Conservation (phyloP, 495 filamentous ascomycete genomes). For the Choiromyces venosus region DNA sequence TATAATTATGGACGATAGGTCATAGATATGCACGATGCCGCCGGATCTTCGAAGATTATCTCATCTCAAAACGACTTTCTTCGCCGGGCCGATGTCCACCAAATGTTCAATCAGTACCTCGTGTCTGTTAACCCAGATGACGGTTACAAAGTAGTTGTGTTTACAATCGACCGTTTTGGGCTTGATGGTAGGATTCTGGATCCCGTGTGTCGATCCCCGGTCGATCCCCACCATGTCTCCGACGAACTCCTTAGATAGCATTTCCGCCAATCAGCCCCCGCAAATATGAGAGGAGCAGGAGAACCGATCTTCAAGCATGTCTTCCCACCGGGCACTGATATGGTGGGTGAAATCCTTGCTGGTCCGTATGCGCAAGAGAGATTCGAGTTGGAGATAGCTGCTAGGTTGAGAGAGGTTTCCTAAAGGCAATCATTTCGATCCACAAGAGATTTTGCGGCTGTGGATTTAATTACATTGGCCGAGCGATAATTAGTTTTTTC, state of each 20-base stretch:
- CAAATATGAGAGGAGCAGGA: too few relatives aligned
- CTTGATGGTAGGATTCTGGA: slow-evolving; percentile 32
- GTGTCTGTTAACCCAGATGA: slow-evolving; percentile 33
- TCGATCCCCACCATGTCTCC: slow-evolving; percentile 30
- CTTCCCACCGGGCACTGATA: slow-evolving; percentile 39
- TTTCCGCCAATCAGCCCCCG: slow-evolving; percentile 38
- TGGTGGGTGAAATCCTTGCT: slow-evolving; percentile 33
- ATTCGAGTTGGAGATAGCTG: too few relatives aligned
- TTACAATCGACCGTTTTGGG: slow-evolving; percentile 17
- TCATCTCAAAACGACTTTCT: neutral
- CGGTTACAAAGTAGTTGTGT: slow-evolving; percentile 34
- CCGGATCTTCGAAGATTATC: neutral
- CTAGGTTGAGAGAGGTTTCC: too few relatives aligned
- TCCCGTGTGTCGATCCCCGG: slow-evolving; percentile 36
- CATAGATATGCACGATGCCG: slow-evolving; percentile 19
- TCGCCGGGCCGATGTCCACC: slow-evolving; percentile 15
- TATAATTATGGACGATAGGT: slow-evolving; percentile 11
- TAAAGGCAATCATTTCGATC: too few relatives aligned
- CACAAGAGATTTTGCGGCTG: too few relatives aligned
- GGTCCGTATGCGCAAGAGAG: too few relatives aligned
- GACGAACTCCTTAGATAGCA: slow-evolving; percentile 40
- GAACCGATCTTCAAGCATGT: slow-evolving; percentile 34
- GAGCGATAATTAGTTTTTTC: too few relatives aligned
- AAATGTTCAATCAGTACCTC: slow-evolving; percentile 6
- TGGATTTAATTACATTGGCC: too few relatives aligned